These are phyloP conservation scores for Coemansia erecta DNA, from an alignment of 192 early-diverging fungal species.

Conservation along the genomic window DNA sequence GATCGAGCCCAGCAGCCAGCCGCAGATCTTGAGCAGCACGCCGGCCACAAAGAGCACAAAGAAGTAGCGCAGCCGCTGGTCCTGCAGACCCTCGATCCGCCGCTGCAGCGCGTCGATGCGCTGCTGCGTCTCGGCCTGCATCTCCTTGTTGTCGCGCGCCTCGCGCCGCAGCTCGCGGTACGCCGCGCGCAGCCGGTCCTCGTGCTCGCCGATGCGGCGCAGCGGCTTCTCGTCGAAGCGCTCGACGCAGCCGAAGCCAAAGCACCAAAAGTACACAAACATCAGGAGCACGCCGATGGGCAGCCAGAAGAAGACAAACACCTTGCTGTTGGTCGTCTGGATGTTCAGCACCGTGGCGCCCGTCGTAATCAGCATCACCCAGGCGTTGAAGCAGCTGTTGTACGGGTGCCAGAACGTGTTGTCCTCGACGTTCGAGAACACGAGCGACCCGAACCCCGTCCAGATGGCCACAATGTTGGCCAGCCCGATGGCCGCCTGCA, in stretches of 20 bases:
- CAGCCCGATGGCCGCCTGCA: slow-evolving; percentile 45
- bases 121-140: background rate
- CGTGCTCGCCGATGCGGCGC: slow-evolving; percentile 38
- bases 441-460: slow-evolving; percentile 49
- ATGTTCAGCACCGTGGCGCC: slow-evolving; percentile 33
- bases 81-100: slow-evolving; percentile 15
- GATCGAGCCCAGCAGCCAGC: slow-evolving; percentile 40
- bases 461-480: slow-evolving; percentile 52
- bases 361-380: slow-evolving; percentile 43
- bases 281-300: slow-evolving; percentile 51
- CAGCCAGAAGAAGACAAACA: slow-evolving; percentile 54
- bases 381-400: slow-evolving; percentile 52
- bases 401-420: slow-evolving; percentile 39
- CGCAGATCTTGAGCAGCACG: slow-evolving; percentile 42
- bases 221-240: slow-evolving; percentile 49
- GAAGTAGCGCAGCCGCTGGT: slow-evolving; percentile 39
- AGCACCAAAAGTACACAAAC: slow-evolving; percentile 48
- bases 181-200: slow-evolving; percentile 23
- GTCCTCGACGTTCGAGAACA: slow-evolving; percentile 42
- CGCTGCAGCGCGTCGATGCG: slow-evolving; percentile 28
- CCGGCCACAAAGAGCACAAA: slow-evolving; percentile 24
- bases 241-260: slow-evolving; percentile 41
- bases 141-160: slow-evolving; percentile 18
- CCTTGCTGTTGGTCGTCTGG: slow-evolving; percentile 39
- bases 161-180: slow-evolving; percentile 36